Evolutionary conservation across 306 rosid genomes (phyloP).

Genomic region (Herpetospermum pedunculosum): DNA sequence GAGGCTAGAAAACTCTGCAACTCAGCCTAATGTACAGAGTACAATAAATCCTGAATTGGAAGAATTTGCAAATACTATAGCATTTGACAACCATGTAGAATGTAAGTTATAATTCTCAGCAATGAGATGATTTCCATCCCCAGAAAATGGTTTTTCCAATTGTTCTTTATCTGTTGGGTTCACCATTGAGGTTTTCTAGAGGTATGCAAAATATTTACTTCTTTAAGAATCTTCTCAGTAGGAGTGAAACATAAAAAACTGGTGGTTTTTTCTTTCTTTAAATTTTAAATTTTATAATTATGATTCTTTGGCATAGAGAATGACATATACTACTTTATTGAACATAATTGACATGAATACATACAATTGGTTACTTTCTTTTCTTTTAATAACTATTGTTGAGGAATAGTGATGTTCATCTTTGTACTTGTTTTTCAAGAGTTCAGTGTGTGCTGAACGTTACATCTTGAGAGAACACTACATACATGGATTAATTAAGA

Average conservation of each 20-base stretch:
- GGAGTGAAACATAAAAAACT: background rate
- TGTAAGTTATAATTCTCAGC: constrained; percentile 37
- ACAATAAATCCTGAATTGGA: constrained; percentile 44
- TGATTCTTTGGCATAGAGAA: background rate
- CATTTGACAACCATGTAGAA: constrained; percentile 54
- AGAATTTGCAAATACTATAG: constrained; percentile 28
- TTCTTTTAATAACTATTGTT: background rate
- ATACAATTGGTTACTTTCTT: background rate
- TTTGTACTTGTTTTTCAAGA: background rate
- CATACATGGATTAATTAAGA: background rate
- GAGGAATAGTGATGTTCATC: background rate
- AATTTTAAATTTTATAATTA: background rate
- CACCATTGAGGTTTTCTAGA: background rate
- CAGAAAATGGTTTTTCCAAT: background rate
- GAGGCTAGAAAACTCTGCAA: constrained; percentile 50
- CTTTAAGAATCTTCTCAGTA: background rate
- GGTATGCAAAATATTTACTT: constrained; percentile 1
- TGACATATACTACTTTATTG: background rate
- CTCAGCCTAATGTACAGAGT: constrained; percentile 31
- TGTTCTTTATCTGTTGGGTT: background rate
- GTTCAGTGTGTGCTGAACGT: background rate
- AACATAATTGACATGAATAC: background rate
- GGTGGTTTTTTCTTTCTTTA: background rate
- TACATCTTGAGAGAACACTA: background rate
- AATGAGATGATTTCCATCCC: background rate